A percentile compares a stretch with the other conserved stretches of the same genome.
Evolutionary conservation across 495 filamentous ascomycete species (phyloP).

Genomic region (Aspergillus carlsbadensis): DNA sequence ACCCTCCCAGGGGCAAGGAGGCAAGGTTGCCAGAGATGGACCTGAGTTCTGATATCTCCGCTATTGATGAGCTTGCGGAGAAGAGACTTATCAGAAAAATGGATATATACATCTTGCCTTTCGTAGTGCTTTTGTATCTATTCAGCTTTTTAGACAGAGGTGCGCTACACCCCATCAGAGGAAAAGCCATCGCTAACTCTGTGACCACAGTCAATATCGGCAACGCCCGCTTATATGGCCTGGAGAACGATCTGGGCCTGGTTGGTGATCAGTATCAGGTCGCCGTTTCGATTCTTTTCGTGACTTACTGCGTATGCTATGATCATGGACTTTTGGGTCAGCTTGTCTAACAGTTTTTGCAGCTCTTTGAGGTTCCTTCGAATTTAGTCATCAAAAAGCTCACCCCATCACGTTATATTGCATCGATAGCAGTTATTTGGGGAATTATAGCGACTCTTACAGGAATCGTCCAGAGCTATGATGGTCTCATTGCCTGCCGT

Average conservation of each 20-base stretch:
- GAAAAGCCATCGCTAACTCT: not conserved
- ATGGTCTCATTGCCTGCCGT: constrained; percentile 53
- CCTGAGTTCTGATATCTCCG: constrained; percentile 19
- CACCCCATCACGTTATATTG: constrained; percentile 70
- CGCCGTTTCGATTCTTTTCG: constrained; percentile 70
- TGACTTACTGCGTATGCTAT: constrained; percentile 63
- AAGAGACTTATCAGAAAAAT: constrained; percentile 51
- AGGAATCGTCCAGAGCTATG: constrained; percentile 62
- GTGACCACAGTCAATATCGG: constrained; percentile 66
- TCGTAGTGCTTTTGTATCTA: constrained; percentile 61
- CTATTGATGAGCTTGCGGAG: constrained; percentile 44
- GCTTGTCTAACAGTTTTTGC: constrained; percentile 4
- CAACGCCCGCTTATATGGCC: constrained; percentile 66
- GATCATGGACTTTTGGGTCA: too few relatives aligned
- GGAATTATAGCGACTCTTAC: constrained; percentile 69
- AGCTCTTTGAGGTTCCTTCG: constrained; percentile 47
- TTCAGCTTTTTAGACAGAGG: constrained; percentile 66
- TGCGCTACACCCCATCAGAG: constrained; percentile 19
- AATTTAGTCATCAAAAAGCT: constrained; percentile 82
- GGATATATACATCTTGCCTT: constrained; percentile 59
- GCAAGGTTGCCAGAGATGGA: not conserved
- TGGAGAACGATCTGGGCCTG: constrained; percentile 66
- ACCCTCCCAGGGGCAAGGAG: not conserved
- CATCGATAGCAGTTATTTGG: constrained; percentile 62
- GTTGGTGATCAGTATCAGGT: constrained; percentile 65